Conservation (phyloP, 208 protist genomes). For the Histomonas meleagridis region DNA sequence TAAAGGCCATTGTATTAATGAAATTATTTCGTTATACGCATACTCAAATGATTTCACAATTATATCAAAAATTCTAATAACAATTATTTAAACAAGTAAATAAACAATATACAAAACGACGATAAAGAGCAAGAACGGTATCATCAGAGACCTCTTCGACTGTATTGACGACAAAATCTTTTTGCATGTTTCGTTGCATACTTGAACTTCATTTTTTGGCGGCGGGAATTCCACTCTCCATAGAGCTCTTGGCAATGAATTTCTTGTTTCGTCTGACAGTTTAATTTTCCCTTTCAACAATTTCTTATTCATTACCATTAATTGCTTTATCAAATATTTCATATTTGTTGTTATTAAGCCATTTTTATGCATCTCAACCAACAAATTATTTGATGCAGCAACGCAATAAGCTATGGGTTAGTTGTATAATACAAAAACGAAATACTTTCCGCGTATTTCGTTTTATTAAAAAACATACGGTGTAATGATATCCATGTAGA, state of each 20-base stretch:
- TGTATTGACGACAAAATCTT: not conserved
- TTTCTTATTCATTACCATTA: not conserved
- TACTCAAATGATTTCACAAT: no score
- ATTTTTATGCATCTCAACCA: not conserved
- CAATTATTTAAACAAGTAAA: constrained; percentile 17
- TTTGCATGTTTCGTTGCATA: constrained; percentile 13
- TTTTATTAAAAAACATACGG: no score
- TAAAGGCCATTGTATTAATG: no score
- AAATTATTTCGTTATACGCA: no score
- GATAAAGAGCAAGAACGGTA: not conserved
- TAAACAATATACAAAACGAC: not conserved
- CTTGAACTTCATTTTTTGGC: not conserved
- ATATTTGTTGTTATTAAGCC: not conserved
- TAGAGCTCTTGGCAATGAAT: not conserved
- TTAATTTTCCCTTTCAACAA: not conserved
- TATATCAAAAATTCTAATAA: no score
- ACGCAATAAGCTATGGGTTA: not conserved
- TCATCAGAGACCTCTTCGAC: not conserved
- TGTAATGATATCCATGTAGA: constrained; percentile 8
- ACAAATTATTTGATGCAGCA: constrained; percentile 14
- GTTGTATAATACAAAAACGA: not conserved
- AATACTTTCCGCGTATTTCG: no score
- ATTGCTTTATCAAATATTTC: not conserved
- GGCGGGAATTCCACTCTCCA: constrained; percentile 26
- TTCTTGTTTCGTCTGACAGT: not conserved